Evolutionary conservation across 2,329 filamentous ascomycete genomes (phyloP).

Genomic region (Penicillium sp.): DNA sequence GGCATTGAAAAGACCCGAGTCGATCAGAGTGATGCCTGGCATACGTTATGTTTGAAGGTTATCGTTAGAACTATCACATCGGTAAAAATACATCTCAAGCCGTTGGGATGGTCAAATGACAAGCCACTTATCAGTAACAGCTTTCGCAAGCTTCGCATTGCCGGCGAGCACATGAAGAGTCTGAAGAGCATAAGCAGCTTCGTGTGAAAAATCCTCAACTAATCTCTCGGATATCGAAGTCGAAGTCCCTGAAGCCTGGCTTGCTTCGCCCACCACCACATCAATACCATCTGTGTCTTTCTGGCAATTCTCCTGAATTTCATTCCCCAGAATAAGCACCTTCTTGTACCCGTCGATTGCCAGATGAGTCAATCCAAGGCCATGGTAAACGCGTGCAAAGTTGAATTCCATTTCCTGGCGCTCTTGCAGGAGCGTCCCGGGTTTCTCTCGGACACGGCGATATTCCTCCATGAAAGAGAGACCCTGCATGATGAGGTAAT

Average conservation of each 20-base stretch:
- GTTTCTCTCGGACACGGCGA: conserved; percentile 55
- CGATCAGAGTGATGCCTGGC: too few relatives aligned
- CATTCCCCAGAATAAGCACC: conserved; percentile 49
- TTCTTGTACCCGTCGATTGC: conserved; percentile 68
- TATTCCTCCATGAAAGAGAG: conserved; percentile 75
- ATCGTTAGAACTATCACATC: too few relatives aligned
- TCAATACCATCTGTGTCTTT: conserved; percentile 39
- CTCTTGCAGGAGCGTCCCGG: conserved; percentile 43
- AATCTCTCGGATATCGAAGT: conserved; percentile 15
- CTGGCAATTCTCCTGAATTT: conserved; percentile 34
- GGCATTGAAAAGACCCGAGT: too few relatives aligned
- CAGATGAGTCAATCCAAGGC: conserved; percentile 66
- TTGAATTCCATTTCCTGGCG: conserved; percentile 79
- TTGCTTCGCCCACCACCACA: conserved; percentile 21
- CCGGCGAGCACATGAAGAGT: conserved; percentile 62
- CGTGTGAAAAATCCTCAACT: conserved; percentile 58
- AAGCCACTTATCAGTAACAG: conserved; percentile 58
- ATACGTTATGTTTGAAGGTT: too few relatives aligned
- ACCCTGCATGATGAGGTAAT: conserved; percentile 81
- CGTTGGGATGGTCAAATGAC: conserved; percentile 39
- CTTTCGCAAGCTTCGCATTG: conserved; percentile 57
- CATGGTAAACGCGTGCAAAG: conserved; percentile 69
- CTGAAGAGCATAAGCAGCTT: conserved; percentile 72
- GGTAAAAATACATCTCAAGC: neutral
- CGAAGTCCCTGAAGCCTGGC: conserved; percentile 1